A percentile compares a stretch with the other conserved stretches of the same genome.
These are phyloP conservation scores for Podospora pseudopauciseta DNA, from an alignment of 495 filamentous ascomycete species.

Conservation along the genomic window DNA sequence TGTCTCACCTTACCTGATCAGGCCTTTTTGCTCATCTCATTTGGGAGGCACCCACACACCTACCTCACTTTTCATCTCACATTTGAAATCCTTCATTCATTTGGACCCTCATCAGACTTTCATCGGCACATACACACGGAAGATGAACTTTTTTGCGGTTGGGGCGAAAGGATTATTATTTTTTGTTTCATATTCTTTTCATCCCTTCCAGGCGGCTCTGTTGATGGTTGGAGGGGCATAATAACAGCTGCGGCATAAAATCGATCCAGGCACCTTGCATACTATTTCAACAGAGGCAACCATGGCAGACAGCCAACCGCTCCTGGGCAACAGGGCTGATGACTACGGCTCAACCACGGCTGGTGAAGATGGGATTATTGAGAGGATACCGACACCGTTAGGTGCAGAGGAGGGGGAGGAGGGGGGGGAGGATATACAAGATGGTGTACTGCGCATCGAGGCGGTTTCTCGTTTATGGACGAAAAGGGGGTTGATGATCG, in stretches of 20 bases:
- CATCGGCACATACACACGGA: too few species aligned
- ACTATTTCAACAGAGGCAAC: background rate
- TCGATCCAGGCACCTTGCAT: background rate
- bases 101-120: too few species aligned
- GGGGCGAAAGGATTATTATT: too few species aligned
- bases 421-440: slow-evolving; percentile 27
- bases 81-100: too few species aligned
- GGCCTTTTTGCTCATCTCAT: background rate
- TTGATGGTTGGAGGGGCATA: background rate
- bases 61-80: background rate
- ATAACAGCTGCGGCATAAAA: background rate
- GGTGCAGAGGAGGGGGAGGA: background rate
- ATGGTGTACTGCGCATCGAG: slow-evolving; percentile 46
- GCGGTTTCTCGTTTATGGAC: slow-evolving; percentile 49
- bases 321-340: background rate
- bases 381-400: background rate
- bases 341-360: background rate
- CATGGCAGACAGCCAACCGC: background rate
- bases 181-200: background rate
- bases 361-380: background rate
- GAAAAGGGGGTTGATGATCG: slow-evolving; percentile 40
- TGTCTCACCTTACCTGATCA: background rate
- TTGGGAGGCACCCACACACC: background rate
- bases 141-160: too few species aligned
- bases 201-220: background rate